A percentile compares a stretch with the other conserved stretches of the same genome.
phyloP scores from a whole-genome alignment of 768 basidiomycete genomes.

The Megacollybia marginata region DNA sequence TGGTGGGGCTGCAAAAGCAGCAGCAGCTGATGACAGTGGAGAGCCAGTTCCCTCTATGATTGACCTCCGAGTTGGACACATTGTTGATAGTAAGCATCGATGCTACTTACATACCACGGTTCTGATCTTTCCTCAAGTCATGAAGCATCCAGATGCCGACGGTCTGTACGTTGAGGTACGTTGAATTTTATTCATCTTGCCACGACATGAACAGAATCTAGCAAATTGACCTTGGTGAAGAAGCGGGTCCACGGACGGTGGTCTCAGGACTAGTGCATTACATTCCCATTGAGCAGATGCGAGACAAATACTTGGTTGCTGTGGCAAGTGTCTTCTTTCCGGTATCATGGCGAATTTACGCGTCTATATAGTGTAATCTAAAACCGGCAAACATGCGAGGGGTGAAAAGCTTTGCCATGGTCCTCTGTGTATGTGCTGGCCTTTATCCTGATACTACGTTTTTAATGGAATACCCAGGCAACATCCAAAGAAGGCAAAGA shows the following conservation, averaged over 20 bases:
- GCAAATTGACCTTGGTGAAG: conserved; percentile 97
- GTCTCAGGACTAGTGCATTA: conserved; percentile 96
- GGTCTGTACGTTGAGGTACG: conserved; percentile 90
- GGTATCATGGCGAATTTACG: background rate
- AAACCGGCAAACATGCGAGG: conserved; percentile 98
- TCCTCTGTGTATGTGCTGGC: conserved; percentile 64
- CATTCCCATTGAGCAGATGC: conserved; percentile 92
- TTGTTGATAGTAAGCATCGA: conserved; percentile 67
- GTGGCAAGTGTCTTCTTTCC: conserved; percentile 46
- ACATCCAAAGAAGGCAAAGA: conserved; percentile 87
- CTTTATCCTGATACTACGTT: background rate
- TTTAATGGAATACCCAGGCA: conserved; percentile 43
- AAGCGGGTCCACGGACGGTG: conserved; percentile 90
- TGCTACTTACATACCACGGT: background rate
- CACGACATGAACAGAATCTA: conserved; percentile 18
- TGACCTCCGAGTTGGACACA: conserved; percentile 89
- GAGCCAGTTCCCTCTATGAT: conserved; percentile 94
- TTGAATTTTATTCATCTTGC: background rate
- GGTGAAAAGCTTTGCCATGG: conserved; percentile 97
- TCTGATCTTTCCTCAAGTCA: conserved; percentile 44
- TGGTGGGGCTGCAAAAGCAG: conserved; percentile 34
- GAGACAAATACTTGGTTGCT: conserved; percentile 72
- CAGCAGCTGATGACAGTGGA: conserved; percentile 56
- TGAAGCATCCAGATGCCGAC: conserved; percentile 96
- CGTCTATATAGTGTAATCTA: conserved; percentile 63